A percentile compares a stretch with the other conserved stretches of the same genome.
These are phyloP conservation scores for Aspergillus clavatus DNA, from an alignment of 2,329 filamentous ascomycete species.

Conservation along the genomic window DNA sequence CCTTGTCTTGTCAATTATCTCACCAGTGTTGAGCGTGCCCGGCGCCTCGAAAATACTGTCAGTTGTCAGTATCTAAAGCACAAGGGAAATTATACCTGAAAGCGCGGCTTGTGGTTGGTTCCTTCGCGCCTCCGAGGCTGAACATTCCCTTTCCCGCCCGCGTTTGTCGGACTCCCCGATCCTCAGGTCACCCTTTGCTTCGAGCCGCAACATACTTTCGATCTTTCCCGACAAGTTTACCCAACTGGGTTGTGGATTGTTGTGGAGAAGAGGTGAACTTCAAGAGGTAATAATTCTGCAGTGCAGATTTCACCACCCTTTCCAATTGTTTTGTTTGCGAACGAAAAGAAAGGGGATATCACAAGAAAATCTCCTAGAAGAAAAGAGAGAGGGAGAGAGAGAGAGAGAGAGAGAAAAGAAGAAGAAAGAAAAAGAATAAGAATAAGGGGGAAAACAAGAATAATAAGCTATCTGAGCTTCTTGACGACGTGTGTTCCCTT, in stretches of 20 bases:
- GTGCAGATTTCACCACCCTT: not conserved
- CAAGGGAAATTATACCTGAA: slow-evolving; percentile 1
- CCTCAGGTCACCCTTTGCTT: slow-evolving; percentile 18
- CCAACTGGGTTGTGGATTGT: slow-evolving; percentile 18
- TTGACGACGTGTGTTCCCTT: not conserved
- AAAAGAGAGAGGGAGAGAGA: slow-evolving; percentile 11
- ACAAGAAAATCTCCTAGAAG: slow-evolving; percentile 15
- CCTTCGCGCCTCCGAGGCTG: slow-evolving; percentile 19
- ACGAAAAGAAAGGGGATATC: no score
- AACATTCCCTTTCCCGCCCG: slow-evolving; percentile 18
- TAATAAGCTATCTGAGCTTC: slow-evolving; percentile 2
- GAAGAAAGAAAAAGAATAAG: slow-evolving; percentile 6
- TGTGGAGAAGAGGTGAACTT: slow-evolving; percentile 17
- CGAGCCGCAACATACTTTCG: slow-evolving; percentile 13
- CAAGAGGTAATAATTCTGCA: slow-evolving; percentile 12
- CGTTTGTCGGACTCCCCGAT: slow-evolving; percentile 17
- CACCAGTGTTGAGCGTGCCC: slow-evolving; percentile 19
- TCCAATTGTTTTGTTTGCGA: slow-evolving; percentile 1
- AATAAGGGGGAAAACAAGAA: slow-evolving; percentile 5
- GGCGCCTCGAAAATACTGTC: slow-evolving; percentile 1
- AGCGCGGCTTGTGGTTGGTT: slow-evolving; percentile 12
- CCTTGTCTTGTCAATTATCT: slow-evolving; percentile 18
- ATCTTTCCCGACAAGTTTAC: slow-evolving; percentile 19
- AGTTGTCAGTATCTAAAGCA: slow-evolving; percentile 1
- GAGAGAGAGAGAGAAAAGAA: slow-evolving; percentile 10